phyloP scores from a whole-genome alignment of 306 rosid species.

The Comarum palustre region DNA sequence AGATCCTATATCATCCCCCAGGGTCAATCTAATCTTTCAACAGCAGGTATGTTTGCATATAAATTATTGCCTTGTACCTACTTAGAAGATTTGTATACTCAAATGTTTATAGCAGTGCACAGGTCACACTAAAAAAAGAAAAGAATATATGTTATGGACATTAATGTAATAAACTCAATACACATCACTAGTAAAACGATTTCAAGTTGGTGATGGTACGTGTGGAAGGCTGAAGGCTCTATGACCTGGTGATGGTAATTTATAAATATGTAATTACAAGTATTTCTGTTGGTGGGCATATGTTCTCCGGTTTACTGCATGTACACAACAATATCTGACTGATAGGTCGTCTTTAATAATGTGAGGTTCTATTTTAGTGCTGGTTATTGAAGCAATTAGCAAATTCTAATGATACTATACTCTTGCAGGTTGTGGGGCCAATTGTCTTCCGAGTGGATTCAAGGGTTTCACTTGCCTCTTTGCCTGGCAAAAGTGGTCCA shows the following conservation, averaged over 20 bases:
- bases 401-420: background rate
- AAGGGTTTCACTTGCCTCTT: slow-evolving; percentile 45
- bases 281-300: background rate
- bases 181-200: background rate
- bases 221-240: background rate
- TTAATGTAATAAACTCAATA: background rate
- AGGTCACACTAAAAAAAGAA: background rate
- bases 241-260: background rate
- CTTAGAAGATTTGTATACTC: background rate
- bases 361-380: background rate
- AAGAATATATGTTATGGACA: background rate
- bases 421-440: slow-evolving; percentile 66
- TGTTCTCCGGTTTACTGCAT: background rate
- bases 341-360: background rate
- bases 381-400: background rate
- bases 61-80: background rate
- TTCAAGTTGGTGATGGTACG: background rate
- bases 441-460: slow-evolving; percentile 69
- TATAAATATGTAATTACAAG: background rate
- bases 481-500: slow-evolving; percentile 38
- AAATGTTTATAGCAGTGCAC: background rate
- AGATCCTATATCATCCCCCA: slow-evolving; percentile 55
- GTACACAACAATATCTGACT: background rate
- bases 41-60: slow-evolving; percentile 61
- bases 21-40: slow-evolving; percentile 74